Evolutionary conservation across 2,329 filamentous ascomycete genomes (phyloP).

Genomic region (Aspergillus sp.): DNA sequence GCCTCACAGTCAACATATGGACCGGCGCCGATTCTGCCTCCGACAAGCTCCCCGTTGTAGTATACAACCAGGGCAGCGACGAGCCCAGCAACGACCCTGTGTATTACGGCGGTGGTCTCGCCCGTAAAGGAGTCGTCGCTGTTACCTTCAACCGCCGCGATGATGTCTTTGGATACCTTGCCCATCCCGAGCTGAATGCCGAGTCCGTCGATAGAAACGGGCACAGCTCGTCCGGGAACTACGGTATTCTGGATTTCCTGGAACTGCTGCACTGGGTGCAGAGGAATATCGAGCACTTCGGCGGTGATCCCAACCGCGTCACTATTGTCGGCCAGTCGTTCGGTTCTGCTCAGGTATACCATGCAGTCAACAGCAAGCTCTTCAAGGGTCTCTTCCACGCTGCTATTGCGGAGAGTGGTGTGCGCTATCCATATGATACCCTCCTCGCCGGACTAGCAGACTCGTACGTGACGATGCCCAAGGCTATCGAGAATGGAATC

Average conservation of each 20-base stretch:
- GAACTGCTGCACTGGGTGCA: slow-evolving; percentile 58
- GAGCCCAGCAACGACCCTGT: slow-evolving; percentile 25
- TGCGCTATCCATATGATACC: slow-evolving; percentile 30
- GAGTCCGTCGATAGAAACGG: slow-evolving; percentile 22
- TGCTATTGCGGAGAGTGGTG: slow-evolving; percentile 30
- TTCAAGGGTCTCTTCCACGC: slow-evolving; percentile 32
- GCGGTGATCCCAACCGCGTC: slow-evolving; percentile 51
- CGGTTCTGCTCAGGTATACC: slow-evolving; percentile 33
- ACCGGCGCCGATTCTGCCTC: slow-evolving; percentile 21
- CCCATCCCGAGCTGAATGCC: slow-evolving; percentile 25
- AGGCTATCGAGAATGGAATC: slow-evolving; percentile 23
- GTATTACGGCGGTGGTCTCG: slow-evolving; percentile 31
- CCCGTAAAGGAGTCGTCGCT: slow-evolving; percentile 28
- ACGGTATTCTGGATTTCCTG: slow-evolving; percentile 53
- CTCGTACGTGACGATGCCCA: slow-evolving; percentile 29
- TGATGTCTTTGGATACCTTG: slow-evolving; percentile 29
- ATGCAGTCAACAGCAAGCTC: slow-evolving; percentile 30
- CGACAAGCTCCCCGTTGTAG: slow-evolving; percentile 28
- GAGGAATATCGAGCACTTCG: slow-evolving; percentile 52
- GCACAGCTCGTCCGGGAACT: slow-evolving; percentile 28
- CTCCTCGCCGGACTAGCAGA: slow-evolving; percentile 29
- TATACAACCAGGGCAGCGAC: slow-evolving; percentile 31
- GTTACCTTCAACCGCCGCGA: slow-evolving; percentile 30
- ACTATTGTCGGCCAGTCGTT: slow-evolving; percentile 39
- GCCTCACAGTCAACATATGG: slow-evolving; percentile 34